Evolutionary conservation across 73 alveolate genomes (phyloP).

Genomic region (Paramecium primaurelia): DNA sequence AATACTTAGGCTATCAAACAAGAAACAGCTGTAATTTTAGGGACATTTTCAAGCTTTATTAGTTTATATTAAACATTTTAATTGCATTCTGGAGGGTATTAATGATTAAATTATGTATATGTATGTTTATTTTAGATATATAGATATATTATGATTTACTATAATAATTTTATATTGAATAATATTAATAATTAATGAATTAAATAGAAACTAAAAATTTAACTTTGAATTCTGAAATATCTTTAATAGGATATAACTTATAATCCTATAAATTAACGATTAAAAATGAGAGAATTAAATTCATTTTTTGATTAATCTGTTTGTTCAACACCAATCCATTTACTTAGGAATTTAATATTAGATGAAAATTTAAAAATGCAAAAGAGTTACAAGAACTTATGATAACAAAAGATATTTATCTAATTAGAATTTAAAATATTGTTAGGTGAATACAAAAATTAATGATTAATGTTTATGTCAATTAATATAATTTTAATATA

Average conservation of each 20-base stretch:
- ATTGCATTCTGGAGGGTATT: neutral
- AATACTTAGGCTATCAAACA: neutral
- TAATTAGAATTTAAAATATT: neutral
- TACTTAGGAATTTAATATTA: neutral
- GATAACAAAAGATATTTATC: neutral
- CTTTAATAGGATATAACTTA: neutral
- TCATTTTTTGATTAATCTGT: neutral
- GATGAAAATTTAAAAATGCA: neutral
- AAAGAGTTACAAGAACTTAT: neutral
- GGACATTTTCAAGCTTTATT: slow-evolving; percentile 9
- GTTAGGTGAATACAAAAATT: neutral
- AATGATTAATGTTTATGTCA: neutral
- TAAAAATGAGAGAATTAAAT: neutral
- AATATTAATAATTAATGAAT: neutral
- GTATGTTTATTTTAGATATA: neutral
- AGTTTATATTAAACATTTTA: neutral
- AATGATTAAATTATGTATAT: neutral
- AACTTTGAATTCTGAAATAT: neutral
- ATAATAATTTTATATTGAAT: neutral
- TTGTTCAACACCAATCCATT: neutral
- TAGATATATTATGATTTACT: too few relatives aligned
- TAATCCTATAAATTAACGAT: neutral
- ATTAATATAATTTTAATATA: neutral
- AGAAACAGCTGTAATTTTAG: slow-evolving; percentile 3
- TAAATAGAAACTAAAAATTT: neutral